Evolutionary conservation across 306 rosid genomes (phyloP).

Genomic region (Dicorynia guianensis): DNA sequence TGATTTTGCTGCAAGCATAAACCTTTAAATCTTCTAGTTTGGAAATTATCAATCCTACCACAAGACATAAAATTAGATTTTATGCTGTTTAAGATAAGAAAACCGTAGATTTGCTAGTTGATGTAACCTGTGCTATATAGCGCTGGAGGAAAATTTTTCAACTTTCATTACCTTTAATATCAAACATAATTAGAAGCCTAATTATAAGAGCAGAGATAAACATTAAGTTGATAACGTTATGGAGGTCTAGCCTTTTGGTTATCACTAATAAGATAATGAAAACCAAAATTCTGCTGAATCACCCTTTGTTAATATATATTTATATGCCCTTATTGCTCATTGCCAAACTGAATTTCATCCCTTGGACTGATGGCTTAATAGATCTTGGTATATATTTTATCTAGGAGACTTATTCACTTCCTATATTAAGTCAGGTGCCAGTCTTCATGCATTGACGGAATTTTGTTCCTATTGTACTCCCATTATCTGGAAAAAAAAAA

Average conservation of each 20-base stretch:
- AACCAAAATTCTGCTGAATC: background rate
- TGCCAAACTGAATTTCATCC: background rate
- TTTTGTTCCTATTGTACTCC: background rate
- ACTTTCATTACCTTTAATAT: background rate
- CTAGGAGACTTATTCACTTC: background rate
- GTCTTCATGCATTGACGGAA: background rate
- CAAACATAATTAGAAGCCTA: background rate
- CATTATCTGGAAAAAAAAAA: background rate
- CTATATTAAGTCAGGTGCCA: background rate
- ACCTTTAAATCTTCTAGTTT: slow-evolving; percentile 5
- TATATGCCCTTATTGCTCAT: background rate
- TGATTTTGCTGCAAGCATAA: background rate
- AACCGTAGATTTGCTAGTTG: background rate
- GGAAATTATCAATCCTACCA: background rate
- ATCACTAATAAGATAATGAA: background rate
- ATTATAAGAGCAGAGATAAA: background rate
- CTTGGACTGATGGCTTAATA: background rate
- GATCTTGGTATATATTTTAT: background rate
- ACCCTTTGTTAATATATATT: background rate
- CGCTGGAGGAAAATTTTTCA: background rate
- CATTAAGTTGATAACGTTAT: background rate
- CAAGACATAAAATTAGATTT: background rate
- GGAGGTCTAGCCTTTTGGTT: background rate
- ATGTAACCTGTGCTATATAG: background rate
- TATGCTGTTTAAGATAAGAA: background rate